phyloP scores from a whole-genome alignment of 176 grass and related monocot species.

The Miscanthus lutarioriparius region DNA sequence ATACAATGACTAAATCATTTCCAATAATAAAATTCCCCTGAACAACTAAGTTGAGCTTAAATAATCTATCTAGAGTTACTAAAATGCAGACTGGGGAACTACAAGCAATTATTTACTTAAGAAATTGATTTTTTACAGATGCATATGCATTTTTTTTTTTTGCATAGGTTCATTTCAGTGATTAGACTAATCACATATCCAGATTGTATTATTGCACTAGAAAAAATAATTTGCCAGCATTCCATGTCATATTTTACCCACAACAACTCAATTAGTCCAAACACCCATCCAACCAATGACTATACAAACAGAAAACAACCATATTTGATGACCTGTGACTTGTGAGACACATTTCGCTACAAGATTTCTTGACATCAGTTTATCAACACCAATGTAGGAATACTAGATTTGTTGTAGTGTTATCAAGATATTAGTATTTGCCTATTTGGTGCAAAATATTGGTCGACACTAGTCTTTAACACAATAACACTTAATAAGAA shows the following conservation, averaged over 20 bases:
- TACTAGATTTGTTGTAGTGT: neutral
- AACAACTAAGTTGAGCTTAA: neutral
- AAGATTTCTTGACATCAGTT: neutral
- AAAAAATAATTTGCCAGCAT: neutral
- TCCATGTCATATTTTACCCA: neutral
- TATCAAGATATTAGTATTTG: neutral
- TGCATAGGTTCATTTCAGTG: neutral
- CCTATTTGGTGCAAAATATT: neutral
- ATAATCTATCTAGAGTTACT: neutral
- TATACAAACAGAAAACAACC: neutral
- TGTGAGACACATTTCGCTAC: neutral
- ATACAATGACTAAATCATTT: neutral
- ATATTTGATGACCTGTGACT: neutral
- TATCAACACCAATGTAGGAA: neutral
- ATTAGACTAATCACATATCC: neutral
- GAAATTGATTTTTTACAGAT: neutral
- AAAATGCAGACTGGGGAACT: constrained; percentile 1
- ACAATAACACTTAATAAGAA: neutral
- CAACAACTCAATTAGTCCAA: neutral
- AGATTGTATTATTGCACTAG: neutral
- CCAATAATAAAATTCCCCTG: neutral
- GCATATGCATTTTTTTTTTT: neutral
- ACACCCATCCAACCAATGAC: neutral
- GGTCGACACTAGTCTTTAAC: neutral
- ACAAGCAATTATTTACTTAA: neutral